Base-by-base conservation (phyloP, 148 eudicot genomes). In the Pharnaceum exiguum region DNA sequence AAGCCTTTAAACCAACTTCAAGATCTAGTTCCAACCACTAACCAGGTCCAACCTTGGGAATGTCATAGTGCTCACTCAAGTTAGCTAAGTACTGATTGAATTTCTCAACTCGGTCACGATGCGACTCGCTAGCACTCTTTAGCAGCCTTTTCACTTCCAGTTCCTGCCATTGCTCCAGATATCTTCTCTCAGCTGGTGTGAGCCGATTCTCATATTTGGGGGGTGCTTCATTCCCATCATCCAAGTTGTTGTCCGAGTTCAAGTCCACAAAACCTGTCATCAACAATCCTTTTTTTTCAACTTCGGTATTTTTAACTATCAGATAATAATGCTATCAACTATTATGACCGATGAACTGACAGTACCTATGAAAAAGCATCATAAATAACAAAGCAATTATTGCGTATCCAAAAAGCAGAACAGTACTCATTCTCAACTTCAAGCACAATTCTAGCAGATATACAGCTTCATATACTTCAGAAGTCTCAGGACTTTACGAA, bases 11-110 rank as follows among this genome's bases (percentile, higher is more conserved):
- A n/a, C n/a, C n/a, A n/a, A n/a, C n/a, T n/a, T n/a, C n/a, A n/a
- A n/a, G n/a, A n/a, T n/a, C n/a, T n/a, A n/a, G n/a, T n/a, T n/a
- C n/a, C n/a, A n/a, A n/a, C n/a, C n/a, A n/a, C n/a, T 60, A 85
- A 51, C 97, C 96, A 10, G 96, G 97, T 48, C 97, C 97, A 46
- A 86, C 97, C 75, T 90, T 90, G 5, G 97, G 97, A 64, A 86
- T 90, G 77, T 90, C 97, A 29, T 86, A 82, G 69, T 86, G 97
- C 72, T 86, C 95, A 16, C 86, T 90, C 70, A 90, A 63, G 56
- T 90, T 86, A 7, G 90, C 95, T 9, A 90, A 66, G 57, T 81
- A 85, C 63, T 77, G 82, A 46, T 91, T 91, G 71, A 87, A 87
- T 10, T 82, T 85, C 39, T 83, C 51, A 67, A 91, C 66, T 2